phyloP scores from a whole-genome alignment of 2,329 filamentous ascomycete species.

The Chaetomiaceae sp. region DNA sequence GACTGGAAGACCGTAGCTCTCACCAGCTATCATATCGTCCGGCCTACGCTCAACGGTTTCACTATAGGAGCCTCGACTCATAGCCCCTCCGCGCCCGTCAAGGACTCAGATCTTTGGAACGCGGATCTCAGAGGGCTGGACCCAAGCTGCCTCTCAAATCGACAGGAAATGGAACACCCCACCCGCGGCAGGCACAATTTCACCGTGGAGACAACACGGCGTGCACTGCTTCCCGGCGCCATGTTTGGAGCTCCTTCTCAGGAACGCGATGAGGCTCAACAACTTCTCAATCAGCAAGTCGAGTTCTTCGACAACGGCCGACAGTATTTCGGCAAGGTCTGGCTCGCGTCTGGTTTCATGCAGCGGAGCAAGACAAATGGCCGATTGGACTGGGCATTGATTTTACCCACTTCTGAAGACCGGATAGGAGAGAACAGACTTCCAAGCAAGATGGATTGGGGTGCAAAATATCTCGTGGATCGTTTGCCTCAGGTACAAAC shows the following conservation, averaged over 20 bases:
- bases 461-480: neutral
- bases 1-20: neutral
- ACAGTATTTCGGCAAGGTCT: neutral
- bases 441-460: neutral
- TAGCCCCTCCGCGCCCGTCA: too few species aligned
- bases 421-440: neutral
- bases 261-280: neutral
- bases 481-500: too few species aligned
- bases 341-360: neutral
- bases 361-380: neutral
- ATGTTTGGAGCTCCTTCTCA: too few species aligned
- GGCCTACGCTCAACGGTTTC: neutral
- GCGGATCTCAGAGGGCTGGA: too few species aligned
- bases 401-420: neutral
- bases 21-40: neutral
- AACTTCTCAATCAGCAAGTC: too few species aligned
- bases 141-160: too few species aligned
- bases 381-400: conserved; percentile 1
- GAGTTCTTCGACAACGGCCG: neutral
- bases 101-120: neutral
- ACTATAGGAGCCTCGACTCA: too few species aligned
- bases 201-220: too few species aligned
- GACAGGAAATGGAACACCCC: too few species aligned
- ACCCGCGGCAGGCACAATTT: neutral
- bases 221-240: too few species aligned